These are phyloP conservation scores for Orychophragmus violaceus DNA, from an alignment of 345 rosid genomes.

Conservation along the genomic window DNA sequence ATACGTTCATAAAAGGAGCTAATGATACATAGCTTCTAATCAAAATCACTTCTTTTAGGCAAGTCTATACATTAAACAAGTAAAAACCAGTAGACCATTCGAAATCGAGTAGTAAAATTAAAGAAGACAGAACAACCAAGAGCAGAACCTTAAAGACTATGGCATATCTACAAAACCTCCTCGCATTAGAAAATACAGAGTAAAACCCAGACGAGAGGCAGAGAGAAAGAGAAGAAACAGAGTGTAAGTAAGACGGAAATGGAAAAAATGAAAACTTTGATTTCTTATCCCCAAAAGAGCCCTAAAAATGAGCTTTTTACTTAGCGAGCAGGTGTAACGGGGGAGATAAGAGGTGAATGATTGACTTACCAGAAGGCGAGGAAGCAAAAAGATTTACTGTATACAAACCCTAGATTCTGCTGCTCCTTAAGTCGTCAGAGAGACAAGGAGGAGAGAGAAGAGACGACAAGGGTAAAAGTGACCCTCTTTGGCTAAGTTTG, in stretches of 20 bases:
- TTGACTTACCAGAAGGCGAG: slow-evolving; percentile 28
- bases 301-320: background rate
- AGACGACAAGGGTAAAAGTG: background rate
- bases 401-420: slow-evolving; percentile 36
- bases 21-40: background rate
- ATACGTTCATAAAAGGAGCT: background rate
- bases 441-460: slow-evolving; percentile 18
- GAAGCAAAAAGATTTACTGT: slow-evolving; percentile 37
- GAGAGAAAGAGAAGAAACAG: slow-evolving; percentile 16
- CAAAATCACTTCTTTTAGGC: background rate
- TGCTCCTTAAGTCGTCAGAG: slow-evolving; percentile 17
- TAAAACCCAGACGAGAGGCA: background rate
- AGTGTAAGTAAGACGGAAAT: slow-evolving; percentile 1
- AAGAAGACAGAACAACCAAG: slow-evolving; percentile 6
- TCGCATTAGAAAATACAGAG: slow-evolving; percentile 10
- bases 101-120: background rate
- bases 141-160: slow-evolving; percentile 1
- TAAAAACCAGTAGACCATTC: background rate
- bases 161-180: background rate
- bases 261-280: background rate
- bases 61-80: background rate
- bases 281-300: background rate
- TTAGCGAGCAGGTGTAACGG: background rate
- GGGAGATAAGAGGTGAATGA: background rate
- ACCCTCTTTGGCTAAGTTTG: slow-evolving; percentile 20